These are phyloP conservation scores for Coemansia sp. DNA, from an alignment of 192 early-diverging fungal species.

Conservation along the genomic window DNA sequence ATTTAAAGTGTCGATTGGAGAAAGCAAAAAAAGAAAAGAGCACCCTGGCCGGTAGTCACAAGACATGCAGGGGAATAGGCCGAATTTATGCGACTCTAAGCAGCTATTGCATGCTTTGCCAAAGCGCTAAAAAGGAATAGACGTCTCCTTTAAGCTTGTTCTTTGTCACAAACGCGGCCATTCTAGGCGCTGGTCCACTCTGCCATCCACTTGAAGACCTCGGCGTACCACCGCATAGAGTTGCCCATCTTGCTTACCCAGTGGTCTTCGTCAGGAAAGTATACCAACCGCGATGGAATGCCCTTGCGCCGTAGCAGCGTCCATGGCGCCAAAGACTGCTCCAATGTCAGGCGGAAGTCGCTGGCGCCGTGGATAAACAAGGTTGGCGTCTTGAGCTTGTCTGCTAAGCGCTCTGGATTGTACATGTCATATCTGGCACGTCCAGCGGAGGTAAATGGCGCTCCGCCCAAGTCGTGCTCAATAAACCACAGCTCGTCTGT, in stretches of 20 bases:
- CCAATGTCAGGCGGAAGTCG: conserved; percentile 73
- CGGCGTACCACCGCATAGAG: conserved; percentile 72
- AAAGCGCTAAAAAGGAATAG: background rate
- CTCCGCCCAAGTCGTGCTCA: conserved; percentile 74
- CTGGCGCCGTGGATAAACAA: conserved; percentile 75
- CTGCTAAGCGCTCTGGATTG: conserved; percentile 70
- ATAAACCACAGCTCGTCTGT: conserved; percentile 85
- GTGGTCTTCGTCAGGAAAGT: conserved; percentile 80
- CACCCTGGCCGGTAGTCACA: background rate
- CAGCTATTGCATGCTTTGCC: background rate
- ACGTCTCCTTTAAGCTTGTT: background rate
- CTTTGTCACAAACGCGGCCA: no score
- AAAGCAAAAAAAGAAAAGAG: conserved; percentile 6
- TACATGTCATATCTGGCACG: conserved; percentile 64
- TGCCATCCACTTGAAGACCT: conserved; percentile 70
- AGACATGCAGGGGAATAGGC: background rate
- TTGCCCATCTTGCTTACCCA: conserved; percentile 77
- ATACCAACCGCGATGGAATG: conserved; percentile 69
- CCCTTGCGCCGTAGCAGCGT: conserved; percentile 75
- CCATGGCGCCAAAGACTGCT: conserved; percentile 74
- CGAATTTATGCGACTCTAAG: background rate
- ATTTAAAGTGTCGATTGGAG: background rate
- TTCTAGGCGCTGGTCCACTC: conserved; percentile 10
- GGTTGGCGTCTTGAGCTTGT: conserved; percentile 78
- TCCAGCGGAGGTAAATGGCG: conserved; percentile 58